These are phyloP conservation scores for Fusarium ambrosium DNA, from an alignment of 2,329 filamentous ascomycete genomes.

Conservation along the genomic window DNA sequence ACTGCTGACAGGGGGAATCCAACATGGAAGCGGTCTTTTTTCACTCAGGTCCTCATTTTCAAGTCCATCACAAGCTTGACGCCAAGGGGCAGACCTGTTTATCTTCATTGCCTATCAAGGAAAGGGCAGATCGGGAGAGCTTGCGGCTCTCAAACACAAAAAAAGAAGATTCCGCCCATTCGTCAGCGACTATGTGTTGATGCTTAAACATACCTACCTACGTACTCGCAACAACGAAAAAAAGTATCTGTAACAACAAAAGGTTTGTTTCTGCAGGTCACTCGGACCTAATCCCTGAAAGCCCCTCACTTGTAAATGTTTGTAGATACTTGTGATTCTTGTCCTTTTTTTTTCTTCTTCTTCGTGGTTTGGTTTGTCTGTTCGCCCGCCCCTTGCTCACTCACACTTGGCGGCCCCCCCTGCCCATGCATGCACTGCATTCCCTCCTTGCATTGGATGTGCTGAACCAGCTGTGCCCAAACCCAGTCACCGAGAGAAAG, in stretches of 20 bases:
- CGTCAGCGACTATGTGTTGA: background rate
- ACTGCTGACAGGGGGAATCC: background rate
- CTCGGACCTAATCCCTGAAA: background rate
- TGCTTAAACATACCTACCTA: background rate
- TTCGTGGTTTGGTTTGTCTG: background rate
- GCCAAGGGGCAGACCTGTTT: constrained; percentile 13
- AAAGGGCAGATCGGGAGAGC: constrained; percentile 4
- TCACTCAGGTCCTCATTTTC: background rate
- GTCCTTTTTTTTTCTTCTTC: background rate
- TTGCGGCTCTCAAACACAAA: background rate
- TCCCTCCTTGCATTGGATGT: background rate
- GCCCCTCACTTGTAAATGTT: background rate
- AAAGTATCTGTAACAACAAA: background rate
- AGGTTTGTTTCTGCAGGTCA: constrained; percentile 4
- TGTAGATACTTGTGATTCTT: background rate
- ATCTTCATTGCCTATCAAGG: constrained; percentile 17
- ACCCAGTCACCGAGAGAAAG: constrained; percentile 1
- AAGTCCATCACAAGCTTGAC: background rate
- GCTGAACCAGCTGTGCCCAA: background rate
- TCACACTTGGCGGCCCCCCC: background rate
- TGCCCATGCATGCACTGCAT: background rate
- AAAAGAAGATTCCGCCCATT: constrained; percentile 2
- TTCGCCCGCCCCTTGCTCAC: background rate
- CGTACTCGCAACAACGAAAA: background rate
- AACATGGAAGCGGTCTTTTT: background rate